A percentile compares a stretch with the other conserved stretches of the same genome.
Evolutionary conservation across 768 basidiomycete species (phyloP).

Genomic region (Tricholoma sp.): DNA sequence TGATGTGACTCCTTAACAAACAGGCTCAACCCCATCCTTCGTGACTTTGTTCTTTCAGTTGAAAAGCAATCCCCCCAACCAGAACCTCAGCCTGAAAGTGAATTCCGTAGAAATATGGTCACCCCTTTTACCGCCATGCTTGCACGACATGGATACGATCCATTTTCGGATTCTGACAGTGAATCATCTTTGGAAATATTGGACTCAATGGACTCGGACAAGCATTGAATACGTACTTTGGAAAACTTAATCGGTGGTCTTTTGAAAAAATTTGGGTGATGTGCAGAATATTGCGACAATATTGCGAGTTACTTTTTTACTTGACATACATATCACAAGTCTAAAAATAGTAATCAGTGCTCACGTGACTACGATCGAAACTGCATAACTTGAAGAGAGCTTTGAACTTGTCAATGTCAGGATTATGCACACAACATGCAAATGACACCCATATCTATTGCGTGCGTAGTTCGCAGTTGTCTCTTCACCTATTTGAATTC

Average conservation of each 20-base stretch:
- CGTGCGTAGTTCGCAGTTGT: conserved; percentile 20
- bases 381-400: too few relatives aligned
- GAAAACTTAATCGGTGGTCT: too few relatives aligned
- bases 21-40: conserved; percentile 1
- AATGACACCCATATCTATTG: conserved; percentile 32
- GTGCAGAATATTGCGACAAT: too few relatives aligned
- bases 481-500: neutral
- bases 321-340: too few relatives aligned
- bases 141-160: conserved; percentile 3
- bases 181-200: neutral
- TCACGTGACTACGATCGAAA: too few relatives aligned
- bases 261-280: too few relatives aligned
- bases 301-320: too few relatives aligned
- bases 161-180: neutral
- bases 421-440: too few relatives aligned
- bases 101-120: neutral
- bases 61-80: neutral
- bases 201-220: neutral
- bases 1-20: neutral
- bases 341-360: too few relatives aligned
- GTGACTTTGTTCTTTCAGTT: conserved; percentile 1
- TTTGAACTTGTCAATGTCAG: too few relatives aligned
- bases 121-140: conserved; percentile 1
- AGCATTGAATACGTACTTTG: too few relatives aligned
- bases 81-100: neutral